These are phyloP conservation scores for Falciphora oryzae DNA, from an alignment of 2,329 filamentous ascomycete genomes.

Conservation along the genomic window DNA sequence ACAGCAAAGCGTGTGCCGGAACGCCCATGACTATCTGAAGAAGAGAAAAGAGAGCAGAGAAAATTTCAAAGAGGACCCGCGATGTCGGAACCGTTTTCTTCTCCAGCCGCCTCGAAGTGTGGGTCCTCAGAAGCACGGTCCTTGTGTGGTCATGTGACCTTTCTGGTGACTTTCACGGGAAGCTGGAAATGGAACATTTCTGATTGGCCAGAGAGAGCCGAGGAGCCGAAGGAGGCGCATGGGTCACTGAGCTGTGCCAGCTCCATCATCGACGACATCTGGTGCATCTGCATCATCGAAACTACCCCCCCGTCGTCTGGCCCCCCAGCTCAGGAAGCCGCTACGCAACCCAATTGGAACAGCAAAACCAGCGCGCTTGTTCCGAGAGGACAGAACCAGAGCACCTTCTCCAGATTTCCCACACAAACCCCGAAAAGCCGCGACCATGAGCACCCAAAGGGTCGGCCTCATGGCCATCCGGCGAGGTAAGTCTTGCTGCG, in stretches of 20 bases:
- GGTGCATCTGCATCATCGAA: constrained; percentile 14
- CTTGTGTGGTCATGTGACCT: constrained; percentile 17
- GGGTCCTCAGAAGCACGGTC: background rate
- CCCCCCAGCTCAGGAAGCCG: background rate
- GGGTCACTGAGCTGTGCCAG: background rate
- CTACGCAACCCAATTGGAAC: constrained; percentile 15
- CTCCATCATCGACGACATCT: constrained; percentile 1
- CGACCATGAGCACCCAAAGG: constrained; percentile 50
- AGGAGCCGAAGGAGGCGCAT: constrained; percentile 31
- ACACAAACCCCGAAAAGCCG: constrained; percentile 12
- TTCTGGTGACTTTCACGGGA: constrained; percentile 17
- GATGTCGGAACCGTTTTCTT: constrained; percentile 1
- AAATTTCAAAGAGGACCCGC: constrained; percentile 1
- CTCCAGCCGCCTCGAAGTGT: background rate
- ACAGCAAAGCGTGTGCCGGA: constrained; percentile 22
- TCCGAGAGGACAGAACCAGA: background rate
- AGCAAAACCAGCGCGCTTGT: background rate
- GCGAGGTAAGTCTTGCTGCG: constrained; percentile 39
- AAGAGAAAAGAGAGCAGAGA: constrained; percentile 26
- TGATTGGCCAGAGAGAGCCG: constrained; percentile 38
- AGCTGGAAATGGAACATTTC: constrained; percentile 11
- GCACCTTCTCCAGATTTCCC: no score
- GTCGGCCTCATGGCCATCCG: constrained; percentile 53
- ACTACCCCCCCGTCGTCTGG: constrained; percentile 7
- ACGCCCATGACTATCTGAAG: constrained; percentile 48